Evolutionary conservation across 495 filamentous ascomycete genomes (phyloP).

Genomic region (Aspergillus funiculosus): DNA sequence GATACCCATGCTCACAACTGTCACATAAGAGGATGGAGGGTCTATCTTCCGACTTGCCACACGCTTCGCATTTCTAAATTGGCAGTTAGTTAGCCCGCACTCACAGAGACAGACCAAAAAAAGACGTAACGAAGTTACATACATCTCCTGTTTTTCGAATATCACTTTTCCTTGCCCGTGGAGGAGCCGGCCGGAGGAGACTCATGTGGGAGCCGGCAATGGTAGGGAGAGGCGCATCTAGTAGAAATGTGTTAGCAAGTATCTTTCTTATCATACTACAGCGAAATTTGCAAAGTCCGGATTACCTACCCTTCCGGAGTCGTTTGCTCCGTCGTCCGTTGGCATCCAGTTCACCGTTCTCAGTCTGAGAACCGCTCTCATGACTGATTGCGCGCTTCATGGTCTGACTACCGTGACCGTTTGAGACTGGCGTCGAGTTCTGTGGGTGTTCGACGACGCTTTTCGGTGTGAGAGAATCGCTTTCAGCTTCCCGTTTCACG

Average conservation of each 20-base stretch:
- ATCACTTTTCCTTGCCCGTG: constrained; percentile 63
- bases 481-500: constrained; percentile 49
- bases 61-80: constrained; percentile 74
- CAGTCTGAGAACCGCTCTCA: constrained; percentile 60
- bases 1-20: constrained; percentile 85
- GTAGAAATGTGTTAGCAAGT: constrained; percentile 18
- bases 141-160: constrained; percentile 70
- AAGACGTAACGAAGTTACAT: constrained; percentile 22
- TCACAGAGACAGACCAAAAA: not conserved
- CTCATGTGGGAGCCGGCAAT: constrained; percentile 97
- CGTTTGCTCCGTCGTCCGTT: constrained; percentile 84
- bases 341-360: constrained; percentile 60
- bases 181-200: constrained; percentile 74
- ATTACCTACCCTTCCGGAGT: constrained; percentile 75
- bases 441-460: constrained; percentile 34
- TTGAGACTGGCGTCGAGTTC: constrained; percentile 44
- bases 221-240: constrained; percentile 75
- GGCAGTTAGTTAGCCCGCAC: constrained; percentile 6
- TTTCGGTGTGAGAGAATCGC: constrained; percentile 39
- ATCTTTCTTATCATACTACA: not conserved
- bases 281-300: not conserved
- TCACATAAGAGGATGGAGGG: constrained; percentile 76
- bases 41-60: constrained; percentile 74
- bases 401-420: constrained; percentile 51
- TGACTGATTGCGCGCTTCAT: constrained; percentile 81